These are phyloP conservation scores for Lyophyllum atratum DNA, from an alignment of 768 basidiomycete genomes.

Conservation along the genomic window DNA sequence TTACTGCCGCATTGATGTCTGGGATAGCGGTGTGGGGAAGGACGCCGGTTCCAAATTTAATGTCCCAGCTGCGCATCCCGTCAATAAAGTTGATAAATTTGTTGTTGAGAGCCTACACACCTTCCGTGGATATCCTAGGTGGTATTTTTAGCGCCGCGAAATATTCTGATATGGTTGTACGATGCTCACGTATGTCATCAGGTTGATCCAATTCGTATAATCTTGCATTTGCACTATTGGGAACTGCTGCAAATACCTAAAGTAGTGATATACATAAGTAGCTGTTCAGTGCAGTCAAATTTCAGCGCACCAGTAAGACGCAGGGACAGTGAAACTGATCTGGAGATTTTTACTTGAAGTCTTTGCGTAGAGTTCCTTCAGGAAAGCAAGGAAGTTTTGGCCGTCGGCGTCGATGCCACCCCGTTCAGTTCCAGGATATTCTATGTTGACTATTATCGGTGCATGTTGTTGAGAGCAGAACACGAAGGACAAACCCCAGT, in stretches of 20 bases:
- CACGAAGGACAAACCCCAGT: not conserved
- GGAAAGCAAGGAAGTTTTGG: not conserved
- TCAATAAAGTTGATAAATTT: no score
- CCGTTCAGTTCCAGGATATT: not conserved
- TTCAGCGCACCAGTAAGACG: not conserved
- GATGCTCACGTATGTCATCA: conserved; percentile 11
- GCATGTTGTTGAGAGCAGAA: no score
- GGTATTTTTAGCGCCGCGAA: no score
- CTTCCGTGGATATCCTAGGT: not conserved
- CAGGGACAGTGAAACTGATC: not conserved
- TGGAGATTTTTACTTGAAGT: not conserved
- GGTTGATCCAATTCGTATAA: conserved; percentile 18
- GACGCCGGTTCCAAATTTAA: conserved; percentile 7
- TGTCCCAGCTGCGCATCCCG: conserved; percentile 24
- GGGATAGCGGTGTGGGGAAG: conserved; percentile 21
- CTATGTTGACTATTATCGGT: no score
- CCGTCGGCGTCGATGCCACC: not conserved
- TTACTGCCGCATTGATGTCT: conserved; percentile 17
- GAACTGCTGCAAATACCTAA: conserved; percentile 11
- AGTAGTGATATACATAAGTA: no score
- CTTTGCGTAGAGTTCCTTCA: not conserved
- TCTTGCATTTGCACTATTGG: conserved; percentile 11
- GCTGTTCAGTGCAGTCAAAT: no score
- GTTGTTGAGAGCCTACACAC: no score
- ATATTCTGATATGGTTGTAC: no score